These are phyloP conservation scores for Sechiopsis laciniata DNA, from an alignment of 306 rosid species.

Conservation along the genomic window DNA sequence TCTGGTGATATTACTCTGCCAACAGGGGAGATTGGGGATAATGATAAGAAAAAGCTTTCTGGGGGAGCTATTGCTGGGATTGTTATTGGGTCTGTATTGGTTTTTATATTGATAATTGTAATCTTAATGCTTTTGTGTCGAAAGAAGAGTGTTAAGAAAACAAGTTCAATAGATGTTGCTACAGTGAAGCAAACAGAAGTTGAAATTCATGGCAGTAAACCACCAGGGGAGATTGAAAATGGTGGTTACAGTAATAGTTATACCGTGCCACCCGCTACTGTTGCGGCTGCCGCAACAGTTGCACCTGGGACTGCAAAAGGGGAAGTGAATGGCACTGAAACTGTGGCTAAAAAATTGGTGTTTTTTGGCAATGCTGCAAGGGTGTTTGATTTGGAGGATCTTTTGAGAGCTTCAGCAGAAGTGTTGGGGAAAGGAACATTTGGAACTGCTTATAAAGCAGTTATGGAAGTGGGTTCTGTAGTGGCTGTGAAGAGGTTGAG, in stretches of 20 bases:
- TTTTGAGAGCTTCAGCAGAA: slow-evolving; percentile 51
- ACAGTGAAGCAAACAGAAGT: slow-evolving; percentile 33
- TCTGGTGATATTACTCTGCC: slow-evolving; percentile 7
- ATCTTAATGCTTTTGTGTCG: slow-evolving; percentile 36
- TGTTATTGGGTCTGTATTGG: slow-evolving; percentile 38
- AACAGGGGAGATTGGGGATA: slow-evolving; percentile 1
- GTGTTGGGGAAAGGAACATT: slow-evolving; percentile 53
- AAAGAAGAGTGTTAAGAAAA: slow-evolving; percentile 34
- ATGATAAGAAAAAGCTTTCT: slow-evolving; percentile 29
- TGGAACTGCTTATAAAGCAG: slow-evolving; percentile 51
- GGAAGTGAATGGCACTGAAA: slow-evolving; percentile 12
- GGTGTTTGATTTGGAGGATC: slow-evolving; percentile 49
- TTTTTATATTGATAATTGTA: slow-evolving; percentile 20
- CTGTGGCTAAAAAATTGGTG: slow-evolving; percentile 29
- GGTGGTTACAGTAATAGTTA: slow-evolving; percentile 27
- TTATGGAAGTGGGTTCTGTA: slow-evolving; percentile 39
- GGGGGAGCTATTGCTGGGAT: slow-evolving; percentile 46
- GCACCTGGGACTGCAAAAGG: slow-evolving; percentile 23
- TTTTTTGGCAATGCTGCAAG: slow-evolving; percentile 38
- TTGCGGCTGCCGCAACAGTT: slow-evolving; percentile 24
- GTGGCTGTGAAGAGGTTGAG: slow-evolving; percentile 52
- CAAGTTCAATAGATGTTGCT: slow-evolving; percentile 34
- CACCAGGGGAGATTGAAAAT: slow-evolving; percentile 22
- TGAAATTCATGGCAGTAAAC: slow-evolving; percentile 26
- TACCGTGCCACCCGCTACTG: slow-evolving; percentile 27